Conservation (phyloP, 495 filamentous ascomycete genomes). For the Annulohypoxylon moriforme region DNA sequence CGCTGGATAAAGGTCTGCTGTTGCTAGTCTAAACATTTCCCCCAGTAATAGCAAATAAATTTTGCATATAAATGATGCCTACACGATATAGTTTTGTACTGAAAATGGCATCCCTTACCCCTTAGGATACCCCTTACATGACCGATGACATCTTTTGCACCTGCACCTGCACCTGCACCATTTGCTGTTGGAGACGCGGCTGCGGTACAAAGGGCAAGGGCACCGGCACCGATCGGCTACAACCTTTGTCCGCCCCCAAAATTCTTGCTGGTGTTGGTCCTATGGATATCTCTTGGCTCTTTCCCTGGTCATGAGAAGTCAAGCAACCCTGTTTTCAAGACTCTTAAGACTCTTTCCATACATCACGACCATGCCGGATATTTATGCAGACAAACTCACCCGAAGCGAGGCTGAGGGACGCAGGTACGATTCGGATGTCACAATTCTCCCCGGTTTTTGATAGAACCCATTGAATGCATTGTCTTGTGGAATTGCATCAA, state of each 20-base stretch:
- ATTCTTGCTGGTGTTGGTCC: not conserved
- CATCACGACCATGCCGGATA: not conserved
- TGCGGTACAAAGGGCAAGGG: too few relatives aligned
- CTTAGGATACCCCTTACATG: too few relatives aligned
- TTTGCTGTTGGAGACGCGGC: too few relatives aligned
- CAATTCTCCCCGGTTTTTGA: not conserved
- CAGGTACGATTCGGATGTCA: not conserved
- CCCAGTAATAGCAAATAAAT: not conserved
- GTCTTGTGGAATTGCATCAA: not conserved
- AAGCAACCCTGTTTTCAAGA: not conserved
- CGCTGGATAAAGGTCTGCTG: not conserved
- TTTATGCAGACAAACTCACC: not conserved
- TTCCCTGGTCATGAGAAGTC: not conserved
- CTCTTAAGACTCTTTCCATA: not conserved
- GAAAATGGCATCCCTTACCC: too few relatives aligned
- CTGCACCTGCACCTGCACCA: too few relatives aligned
- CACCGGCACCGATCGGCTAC: too few relatives aligned
- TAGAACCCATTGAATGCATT: too few relatives aligned
- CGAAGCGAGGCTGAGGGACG: not conserved
- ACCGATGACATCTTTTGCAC: too few relatives aligned
- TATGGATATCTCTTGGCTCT: not conserved
- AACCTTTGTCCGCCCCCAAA: too few relatives aligned
- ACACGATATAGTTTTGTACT: too few relatives aligned
- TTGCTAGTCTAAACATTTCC: not conserved
- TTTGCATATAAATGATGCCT: not conserved